These are phyloP conservation scores for Botrytis medusae DNA, from an alignment of 2,329 filamentous ascomycete species.

Conservation along the genomic window DNA sequence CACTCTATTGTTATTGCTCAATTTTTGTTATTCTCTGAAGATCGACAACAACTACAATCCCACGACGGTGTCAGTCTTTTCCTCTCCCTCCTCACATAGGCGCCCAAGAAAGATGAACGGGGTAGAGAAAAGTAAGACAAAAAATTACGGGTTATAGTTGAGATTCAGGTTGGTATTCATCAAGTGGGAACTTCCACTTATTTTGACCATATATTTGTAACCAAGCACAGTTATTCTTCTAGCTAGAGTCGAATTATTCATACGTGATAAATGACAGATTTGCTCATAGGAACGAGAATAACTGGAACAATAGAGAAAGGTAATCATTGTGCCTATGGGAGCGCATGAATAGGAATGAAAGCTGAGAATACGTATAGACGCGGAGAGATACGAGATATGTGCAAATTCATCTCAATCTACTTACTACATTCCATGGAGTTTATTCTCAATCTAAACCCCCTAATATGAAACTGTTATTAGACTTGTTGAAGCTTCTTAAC, in stretches of 20 bases:
- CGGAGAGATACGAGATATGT: neutral
- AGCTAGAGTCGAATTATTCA: neutral
- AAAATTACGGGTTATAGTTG: neutral
- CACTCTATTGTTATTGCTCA: neutral
- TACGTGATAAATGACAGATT: neutral
- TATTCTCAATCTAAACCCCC: neutral
- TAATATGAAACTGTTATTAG: neutral
- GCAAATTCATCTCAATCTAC: neutral
- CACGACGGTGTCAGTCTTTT: no score
- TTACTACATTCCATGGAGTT: neutral
- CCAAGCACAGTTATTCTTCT: no score
- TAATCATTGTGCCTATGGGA: rapidly evolving
- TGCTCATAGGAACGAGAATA: neutral
- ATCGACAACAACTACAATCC: no score
- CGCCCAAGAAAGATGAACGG: no score
- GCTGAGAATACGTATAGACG: neutral
- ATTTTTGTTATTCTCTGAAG: no score
- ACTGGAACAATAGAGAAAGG: neutral
- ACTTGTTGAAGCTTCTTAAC: neutral
- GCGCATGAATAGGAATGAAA: neutral
- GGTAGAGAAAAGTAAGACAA: no score
- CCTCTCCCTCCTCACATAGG: no score
- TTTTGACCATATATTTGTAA: neutral
- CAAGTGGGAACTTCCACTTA: neutral
- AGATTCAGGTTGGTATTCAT: neutral